phyloP scores from a whole-genome alignment of 805 yeast genomes.

The Metschnikowia picachoensis region DNA sequence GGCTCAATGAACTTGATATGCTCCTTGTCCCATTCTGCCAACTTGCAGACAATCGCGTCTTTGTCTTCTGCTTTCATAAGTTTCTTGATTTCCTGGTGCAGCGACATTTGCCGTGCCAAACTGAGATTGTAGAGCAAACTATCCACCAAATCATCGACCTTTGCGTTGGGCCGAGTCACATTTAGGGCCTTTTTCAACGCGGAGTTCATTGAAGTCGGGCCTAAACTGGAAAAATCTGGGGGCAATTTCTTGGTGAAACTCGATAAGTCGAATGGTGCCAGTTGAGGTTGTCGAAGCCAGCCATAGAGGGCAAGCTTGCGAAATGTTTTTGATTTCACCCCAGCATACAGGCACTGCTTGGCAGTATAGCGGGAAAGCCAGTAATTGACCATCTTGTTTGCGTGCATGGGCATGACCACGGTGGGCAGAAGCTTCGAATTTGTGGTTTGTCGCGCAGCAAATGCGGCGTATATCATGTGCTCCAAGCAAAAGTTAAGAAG shows the following conservation, averaged over 20 bases:
- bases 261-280: conserved; percentile 12
- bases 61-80: not conserved
- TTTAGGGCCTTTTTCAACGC: conserved; percentile 7
- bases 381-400: conserved; percentile 35
- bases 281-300: conserved; percentile 13
- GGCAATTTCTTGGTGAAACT: conserved; percentile 4
- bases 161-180: conserved; percentile 21
- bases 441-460: conserved; percentile 20
- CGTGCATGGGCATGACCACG: conserved; percentile 33
- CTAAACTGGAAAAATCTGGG: conserved; percentile 2
- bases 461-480: conserved; percentile 31
- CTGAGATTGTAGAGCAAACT: conserved; percentile 52
- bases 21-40: conserved; percentile 12
- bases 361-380: conserved; percentile 35
- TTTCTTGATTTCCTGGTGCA: conserved; percentile 8
- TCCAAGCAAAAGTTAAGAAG: conserved; percentile 37
- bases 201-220: conserved; percentile 5
- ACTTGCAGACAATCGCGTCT: not conserved
- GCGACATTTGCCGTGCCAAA: conserved; percentile 10
- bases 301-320: conserved; percentile 12
- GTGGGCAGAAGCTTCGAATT: conserved; percentile 9
- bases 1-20: conserved; percentile 12
- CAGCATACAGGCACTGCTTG: conserved; percentile 11
- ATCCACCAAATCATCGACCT: conserved; percentile 66
- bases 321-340: conserved; percentile 11